Conservation (phyloP, 352 stramenopile genomes). For the Ochromonadaceae sp. region DNA sequence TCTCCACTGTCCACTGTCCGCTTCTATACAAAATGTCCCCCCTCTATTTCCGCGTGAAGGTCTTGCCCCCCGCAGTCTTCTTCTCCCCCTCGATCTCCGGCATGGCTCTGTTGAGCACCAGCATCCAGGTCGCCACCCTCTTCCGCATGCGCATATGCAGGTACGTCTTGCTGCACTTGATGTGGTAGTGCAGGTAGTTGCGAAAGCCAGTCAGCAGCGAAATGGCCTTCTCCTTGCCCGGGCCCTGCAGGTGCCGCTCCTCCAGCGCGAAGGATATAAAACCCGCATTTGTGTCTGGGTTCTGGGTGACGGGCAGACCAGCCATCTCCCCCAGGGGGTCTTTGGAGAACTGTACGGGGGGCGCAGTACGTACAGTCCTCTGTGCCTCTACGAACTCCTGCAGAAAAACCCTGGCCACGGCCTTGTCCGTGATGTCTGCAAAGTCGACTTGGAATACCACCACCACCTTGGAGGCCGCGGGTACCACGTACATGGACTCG, state of each 20-base stretch:
- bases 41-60: slow-evolving; percentile 49
- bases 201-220: slow-evolving; percentile 65
- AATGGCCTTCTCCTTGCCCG: slow-evolving; percentile 65
- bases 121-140: slow-evolving; percentile 67
- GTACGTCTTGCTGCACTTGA: slow-evolving; percentile 87
- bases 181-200: slow-evolving; percentile 87
- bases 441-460: slow-evolving; percentile 80
- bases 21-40: too few species aligned
- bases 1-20: too few species aligned
- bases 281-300: not conserved
- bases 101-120: slow-evolving; percentile 74
- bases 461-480: slow-evolving; percentile 53
- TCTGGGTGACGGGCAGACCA: slow-evolving; percentile 34
- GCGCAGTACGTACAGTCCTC: slow-evolving; percentile 75
- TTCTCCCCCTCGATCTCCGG: slow-evolving; percentile 66
- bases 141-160: slow-evolving; percentile 86
- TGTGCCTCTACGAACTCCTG: slow-evolving; percentile 78
- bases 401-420: slow-evolving; percentile 69
- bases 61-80: slow-evolving; percentile 75
- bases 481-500: slow-evolving; percentile 30
- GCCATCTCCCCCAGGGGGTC: slow-evolving; percentile 66
- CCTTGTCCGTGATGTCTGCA: slow-evolving; percentile 73
- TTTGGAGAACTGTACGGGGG: slow-evolving; percentile 67
- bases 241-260: slow-evolving; percentile 61
- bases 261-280: slow-evolving; percentile 16